Evolutionary conservation across 1,139 yeast species (phyloP), one percentile per base, ranked within the genome.

Genomic region (Candida sanyaensis): DNA sequence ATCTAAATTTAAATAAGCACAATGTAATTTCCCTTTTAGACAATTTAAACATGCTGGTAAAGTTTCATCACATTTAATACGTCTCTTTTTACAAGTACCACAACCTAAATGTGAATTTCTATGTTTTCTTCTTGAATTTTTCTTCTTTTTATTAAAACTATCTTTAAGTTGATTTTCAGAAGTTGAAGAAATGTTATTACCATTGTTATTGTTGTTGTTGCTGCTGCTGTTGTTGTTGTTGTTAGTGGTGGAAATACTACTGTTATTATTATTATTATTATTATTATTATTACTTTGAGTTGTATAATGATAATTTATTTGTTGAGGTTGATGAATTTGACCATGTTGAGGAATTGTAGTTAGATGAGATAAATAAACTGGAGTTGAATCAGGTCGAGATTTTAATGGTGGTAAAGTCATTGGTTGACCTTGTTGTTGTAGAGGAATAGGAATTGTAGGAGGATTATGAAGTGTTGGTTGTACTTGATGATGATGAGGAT

Each of bases 21-120:
- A 80, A 51, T 74, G 75, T 40, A 78, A 63, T 52, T 82, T 81
- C 7, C 87, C 84, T 61, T 83, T 78, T 46, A 74, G 59, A 59
- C 88, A 84, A 58, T 83, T 84, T 45, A 76, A 69, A 57, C 89
- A 84, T 32, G 77, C 71, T 0, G 88, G 88, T 30, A 83, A 68
- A 48, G 76, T 74, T 60, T 84, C 89, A 63, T 84, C 88, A 64
- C 89, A 84, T 59, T 84, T 84, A 60, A 84, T 82, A 50, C 88
- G 68, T 51, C 88, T 74, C 55, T 80, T 77, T 57, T 84, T 83
- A 65, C 89, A 84, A 36, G 86, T 83, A 5, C 83, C 82, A 65
- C 89, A 84, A 30, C 86, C 84, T 47, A 66, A 71, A 58, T 83
- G 87, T 13, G 86, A 80, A 63, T 83, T 83, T 50, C 84, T 71